These are phyloP conservation scores for Exsudoporus floridanus DNA, from an alignment of 1,284 basidiomycete species.

Conservation along the genomic window DNA sequence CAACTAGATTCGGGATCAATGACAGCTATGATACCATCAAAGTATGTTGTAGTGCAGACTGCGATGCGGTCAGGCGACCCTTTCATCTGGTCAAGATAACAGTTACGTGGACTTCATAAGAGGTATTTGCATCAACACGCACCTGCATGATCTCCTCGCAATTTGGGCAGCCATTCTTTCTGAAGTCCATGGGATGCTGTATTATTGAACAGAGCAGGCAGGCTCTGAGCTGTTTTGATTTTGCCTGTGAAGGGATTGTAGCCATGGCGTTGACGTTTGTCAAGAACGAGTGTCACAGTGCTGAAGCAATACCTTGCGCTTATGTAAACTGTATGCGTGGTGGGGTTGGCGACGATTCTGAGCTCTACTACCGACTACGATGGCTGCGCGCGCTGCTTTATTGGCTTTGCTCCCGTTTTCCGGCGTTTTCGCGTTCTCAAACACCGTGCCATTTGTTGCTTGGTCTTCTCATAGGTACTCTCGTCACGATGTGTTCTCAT, in stretches of 20 bases:
- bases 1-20: constrained; percentile 89
- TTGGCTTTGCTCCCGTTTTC: constrained; percentile 45
- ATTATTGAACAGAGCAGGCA: constrained; percentile 93
- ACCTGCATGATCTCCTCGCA: constrained; percentile 96
- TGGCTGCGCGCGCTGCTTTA: constrained; percentile 26
- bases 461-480: constrained; percentile 66
- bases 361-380: constrained; percentile 6
- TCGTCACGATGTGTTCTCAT: neutral
- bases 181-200: constrained; percentile 83
- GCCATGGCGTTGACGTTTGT: constrained; percentile 32
- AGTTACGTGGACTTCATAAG: neutral
- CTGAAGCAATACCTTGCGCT: neutral
- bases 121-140: constrained; percentile 9
- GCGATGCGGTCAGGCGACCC: constrained; percentile 81
- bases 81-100: constrained; percentile 67
- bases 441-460: constrained; percentile 61
- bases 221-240: constrained; percentile 77
- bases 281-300: neutral
- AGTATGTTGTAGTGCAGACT: constrained; percentile 90
- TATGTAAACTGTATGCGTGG: constrained; percentile 14
- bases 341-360: neutral
- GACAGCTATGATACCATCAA: constrained; percentile 90
- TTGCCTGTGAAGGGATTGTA: constrained; percentile 58
- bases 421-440: constrained; percentile 49
- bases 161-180: constrained; percentile 89